Evolutionary conservation across 768 basidiomycete genomes (phyloP), one percentile per base, ranked within the genome.

Genomic region (Tulasnella sp.): DNA sequence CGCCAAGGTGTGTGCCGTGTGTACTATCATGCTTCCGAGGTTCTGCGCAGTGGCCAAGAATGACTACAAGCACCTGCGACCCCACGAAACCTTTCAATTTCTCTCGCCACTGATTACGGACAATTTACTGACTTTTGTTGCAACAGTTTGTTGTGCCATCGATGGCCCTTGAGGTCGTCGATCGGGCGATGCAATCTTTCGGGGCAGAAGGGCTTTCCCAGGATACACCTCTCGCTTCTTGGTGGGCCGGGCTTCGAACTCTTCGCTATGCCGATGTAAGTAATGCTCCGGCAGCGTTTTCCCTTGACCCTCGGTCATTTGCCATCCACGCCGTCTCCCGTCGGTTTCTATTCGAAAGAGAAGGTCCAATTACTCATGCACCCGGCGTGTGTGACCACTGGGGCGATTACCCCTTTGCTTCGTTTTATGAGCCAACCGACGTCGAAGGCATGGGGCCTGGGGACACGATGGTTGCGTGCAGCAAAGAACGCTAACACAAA

Each of bases 121-220:
- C n/a, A n/a, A n/a, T n/a, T n/a, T n/a, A n/a, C 31, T 36, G 45
- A 23, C 8, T 19, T 34, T n/a, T 7, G 36, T 17, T 51, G 12
- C n/a, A 2, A 62, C 31, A 98, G 93, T 94, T 96, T 65, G 83
- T 91, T 35, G 90, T 98, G 9, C 96, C 96, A 11, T 77, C 77
- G 0, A 89, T 94, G 86, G 94, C 92, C 0, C 74, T 87, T 46
- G 71, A 73, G 21, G 85, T 99, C 43, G 76, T 98, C 36, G 96
- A 99, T 71, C 83, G 91, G n/a, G 85, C 91, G 2, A 97, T 98
- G 49, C 96, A 99, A 73, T 75, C 86, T 0, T 91, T 85, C 64
- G 96, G 96, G 51, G 96, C 92, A n/a, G 94, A 97, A 69, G 96
- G 96, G 32, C 72, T 99, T 42, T 86, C 79, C 21, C 90, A 96